These are phyloP conservation scores for Diplogelasinospora grovesii DNA, from an alignment of 495 filamentous ascomycete genomes.

Conservation along the genomic window DNA sequence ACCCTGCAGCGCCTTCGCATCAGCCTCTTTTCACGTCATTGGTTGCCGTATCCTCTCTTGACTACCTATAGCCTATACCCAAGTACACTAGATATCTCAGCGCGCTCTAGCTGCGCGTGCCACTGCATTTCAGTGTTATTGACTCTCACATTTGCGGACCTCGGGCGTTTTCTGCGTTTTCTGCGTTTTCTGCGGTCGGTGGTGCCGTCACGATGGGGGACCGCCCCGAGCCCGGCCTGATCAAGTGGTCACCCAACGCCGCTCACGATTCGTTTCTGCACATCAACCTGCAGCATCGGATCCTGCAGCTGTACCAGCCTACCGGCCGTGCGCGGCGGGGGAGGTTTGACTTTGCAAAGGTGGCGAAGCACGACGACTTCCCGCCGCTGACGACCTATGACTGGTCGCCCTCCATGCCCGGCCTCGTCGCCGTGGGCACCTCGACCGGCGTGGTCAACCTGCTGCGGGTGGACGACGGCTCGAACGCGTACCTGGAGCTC, in stretches of 20 bases:
- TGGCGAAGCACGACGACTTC: constrained; percentile 70
- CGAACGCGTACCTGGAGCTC: constrained; percentile 60
- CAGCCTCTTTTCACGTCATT: too few relatives aligned
- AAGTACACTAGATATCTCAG: too few relatives aligned
- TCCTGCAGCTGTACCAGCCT: constrained; percentile 72
- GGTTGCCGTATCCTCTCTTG: too few relatives aligned
- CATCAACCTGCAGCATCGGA: constrained; percentile 73
- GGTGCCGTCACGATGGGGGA: constrained; percentile 33
- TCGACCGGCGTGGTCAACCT: constrained; percentile 78
- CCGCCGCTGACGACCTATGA: constrained; percentile 89
- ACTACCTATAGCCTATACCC: too few relatives aligned
- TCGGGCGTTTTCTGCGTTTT: too few relatives aligned
- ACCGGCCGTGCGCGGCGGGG: constrained; percentile 49
- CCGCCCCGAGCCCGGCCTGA: constrained; percentile 47
- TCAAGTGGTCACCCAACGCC: constrained; percentile 87
- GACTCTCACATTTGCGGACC: too few relatives aligned
- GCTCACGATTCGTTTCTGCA: constrained; percentile 62
- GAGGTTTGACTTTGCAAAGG: constrained; percentile 56
- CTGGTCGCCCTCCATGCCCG: constrained; percentile 69
- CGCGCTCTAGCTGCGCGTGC: too few relatives aligned
- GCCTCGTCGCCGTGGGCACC: constrained; percentile 78
- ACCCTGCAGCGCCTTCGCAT: too few relatives aligned
- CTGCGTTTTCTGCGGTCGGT: not conserved
- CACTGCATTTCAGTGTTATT: too few relatives aligned
- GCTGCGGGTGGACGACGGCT: constrained; percentile 62